phyloP scores from a whole-genome alignment of 495 filamentous ascomycete genomes.

The Bacidia rubella region DNA sequence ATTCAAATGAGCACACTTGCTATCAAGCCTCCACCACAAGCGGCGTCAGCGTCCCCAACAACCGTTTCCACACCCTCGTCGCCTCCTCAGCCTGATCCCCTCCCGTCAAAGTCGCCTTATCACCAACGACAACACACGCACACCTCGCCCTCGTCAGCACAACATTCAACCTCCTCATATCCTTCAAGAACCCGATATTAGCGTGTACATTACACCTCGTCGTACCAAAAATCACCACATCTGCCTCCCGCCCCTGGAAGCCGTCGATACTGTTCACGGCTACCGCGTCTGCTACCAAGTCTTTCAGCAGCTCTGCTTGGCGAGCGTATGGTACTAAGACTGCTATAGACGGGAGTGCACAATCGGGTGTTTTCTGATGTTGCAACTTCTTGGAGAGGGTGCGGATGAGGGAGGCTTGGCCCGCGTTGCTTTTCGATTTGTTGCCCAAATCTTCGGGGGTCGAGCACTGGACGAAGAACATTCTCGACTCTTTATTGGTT shows the following conservation, averaged over 20 bases:
- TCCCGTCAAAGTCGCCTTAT: slow-evolving; percentile 25
- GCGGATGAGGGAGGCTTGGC: slow-evolving; percentile 26
- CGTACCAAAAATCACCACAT: slow-evolving; percentile 37
- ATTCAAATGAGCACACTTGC: too few species aligned
- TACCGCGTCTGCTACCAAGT: slow-evolving; percentile 18
- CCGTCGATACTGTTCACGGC: slow-evolving; percentile 36
- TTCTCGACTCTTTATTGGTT: slow-evolving; percentile 13
- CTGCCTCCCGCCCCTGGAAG: slow-evolving; percentile 38
- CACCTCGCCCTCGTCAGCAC: slow-evolving; percentile 33
- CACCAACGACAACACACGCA: slow-evolving; percentile 34
- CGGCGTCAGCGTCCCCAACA: slow-evolving; percentile 7
- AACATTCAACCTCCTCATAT: slow-evolving; percentile 37
- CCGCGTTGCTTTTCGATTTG: slow-evolving; percentile 34
- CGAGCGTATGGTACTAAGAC: slow-evolving; percentile 34
- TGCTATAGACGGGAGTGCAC: slow-evolving; percentile 22
- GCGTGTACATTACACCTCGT: slow-evolving; percentile 32
- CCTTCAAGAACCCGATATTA: slow-evolving; percentile 38
- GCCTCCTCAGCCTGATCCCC: slow-evolving; percentile 7
- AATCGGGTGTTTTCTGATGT: neutral
- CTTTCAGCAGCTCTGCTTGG: slow-evolving; percentile 27
- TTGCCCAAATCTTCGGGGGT: slow-evolving; percentile 27
- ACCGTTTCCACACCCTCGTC: slow-evolving; percentile 11
- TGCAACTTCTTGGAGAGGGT: slow-evolving; percentile 24
- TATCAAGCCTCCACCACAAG: too few species aligned
- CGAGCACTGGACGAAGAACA: slow-evolving; percentile 23